Evolutionary conservation across 1,284 basidiomycete species (phyloP).

Genomic region (Trametes sp.): DNA sequence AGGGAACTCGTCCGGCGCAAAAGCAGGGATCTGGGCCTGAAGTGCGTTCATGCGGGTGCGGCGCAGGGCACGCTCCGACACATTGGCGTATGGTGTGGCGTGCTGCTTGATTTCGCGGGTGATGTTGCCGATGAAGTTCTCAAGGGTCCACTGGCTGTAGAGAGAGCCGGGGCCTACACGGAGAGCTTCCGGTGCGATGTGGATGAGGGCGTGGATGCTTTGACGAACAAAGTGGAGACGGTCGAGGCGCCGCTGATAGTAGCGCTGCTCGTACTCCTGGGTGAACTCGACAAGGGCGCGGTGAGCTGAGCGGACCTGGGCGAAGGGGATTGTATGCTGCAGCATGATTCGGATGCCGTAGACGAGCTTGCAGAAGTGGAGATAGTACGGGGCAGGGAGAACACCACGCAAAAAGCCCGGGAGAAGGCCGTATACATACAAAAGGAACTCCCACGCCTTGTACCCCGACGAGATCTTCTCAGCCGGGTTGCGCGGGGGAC

Average conservation of each 20-base stretch:
- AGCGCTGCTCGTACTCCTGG: not conserved
- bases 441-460: slow-evolving; percentile 26
- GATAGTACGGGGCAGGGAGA: not conserved
- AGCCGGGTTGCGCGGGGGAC: slow-evolving; percentile 35
- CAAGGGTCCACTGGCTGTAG: slow-evolving; percentile 35
- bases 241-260: not conserved
- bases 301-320: not conserved
- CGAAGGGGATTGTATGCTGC: not conserved
- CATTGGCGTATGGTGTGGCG: slow-evolving; percentile 34
- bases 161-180: slow-evolving; percentile 28
- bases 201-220: not conserved
- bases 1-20: slow-evolving; percentile 7
- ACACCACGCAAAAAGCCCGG: not conserved
- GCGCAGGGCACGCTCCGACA: slow-evolving; percentile 24
- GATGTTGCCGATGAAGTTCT: slow-evolving; percentile 38
- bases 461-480: slow-evolving; percentile 38
- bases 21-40: slow-evolving; percentile 27
- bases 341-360: too few relatives aligned
- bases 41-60: slow-evolving; percentile 30
- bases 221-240: not conserved
- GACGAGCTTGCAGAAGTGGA: not conserved
- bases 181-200: not conserved
- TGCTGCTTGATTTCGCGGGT: slow-evolving; percentile 19
- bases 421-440: not conserved
- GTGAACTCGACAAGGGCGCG: not conserved